Evolutionary conservation across 2,329 filamentous ascomycete species (phyloP), one percentile per base, ranked within the genome.

Genomic region (Microsporum ferrugineum): DNA sequence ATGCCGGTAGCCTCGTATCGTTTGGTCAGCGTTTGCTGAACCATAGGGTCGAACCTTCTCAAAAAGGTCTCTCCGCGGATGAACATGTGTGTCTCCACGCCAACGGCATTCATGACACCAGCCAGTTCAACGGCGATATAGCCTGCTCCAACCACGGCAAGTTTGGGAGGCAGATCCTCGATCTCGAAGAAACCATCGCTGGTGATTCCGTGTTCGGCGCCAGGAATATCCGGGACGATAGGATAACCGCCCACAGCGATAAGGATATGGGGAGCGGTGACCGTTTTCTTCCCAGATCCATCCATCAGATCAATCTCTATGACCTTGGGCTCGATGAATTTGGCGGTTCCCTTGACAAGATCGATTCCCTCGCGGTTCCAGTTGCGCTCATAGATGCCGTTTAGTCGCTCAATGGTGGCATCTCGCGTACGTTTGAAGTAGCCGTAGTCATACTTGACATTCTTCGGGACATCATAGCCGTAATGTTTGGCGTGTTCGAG

Each of bases 51-150:
- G 65, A 81, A 80, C 64, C 76, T 79, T 63, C 79, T 72, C 64
- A 81, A 68, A 63, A 81, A 78, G 10, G 69, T 75, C 45, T 79
- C 69, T 6, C 76, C 75, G 10, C 78, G 75, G 64, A 80, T 78
- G 67, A 79, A 79, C 73, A 80, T 72, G 68, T 80, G 77, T 2
- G 77, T 78, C 64, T 80, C 78, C 12, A 78, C 77, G 14, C 78
- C 76, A 43, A 78, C 70, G 1, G 78, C 76, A 60, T 78, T 75
- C 70, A 80, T 69, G 47, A 80, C 77, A 61, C 79, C 79, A 1
- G 79, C 78, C 65, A 81, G 67, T 66, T 80, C 78, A 41, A 80
- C 77, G 4, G 78, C 76, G 59, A 80, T 80, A 64, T 80, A 80
- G 3, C 79, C 79, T 6, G 77, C 78, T 17, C 79, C 79, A 10